Evolutionary conservation across 345 rosid species (phyloP), one percentile per base, ranked within the genome.

Genomic region (Laguncularia racemosa): DNA sequence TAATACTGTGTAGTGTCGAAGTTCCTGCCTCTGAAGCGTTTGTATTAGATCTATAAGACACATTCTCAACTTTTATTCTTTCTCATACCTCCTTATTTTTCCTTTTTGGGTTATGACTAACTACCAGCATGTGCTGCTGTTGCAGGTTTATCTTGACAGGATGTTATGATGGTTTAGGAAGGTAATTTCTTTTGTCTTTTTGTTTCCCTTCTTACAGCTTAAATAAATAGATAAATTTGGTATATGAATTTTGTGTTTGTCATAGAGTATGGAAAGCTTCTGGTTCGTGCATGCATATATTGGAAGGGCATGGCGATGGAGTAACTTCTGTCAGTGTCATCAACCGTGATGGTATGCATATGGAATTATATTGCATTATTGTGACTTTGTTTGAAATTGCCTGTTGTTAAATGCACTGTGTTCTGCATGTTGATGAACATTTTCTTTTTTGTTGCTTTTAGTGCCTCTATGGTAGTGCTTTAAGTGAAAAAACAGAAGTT

Each of bases 81-180:
- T 26, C 23, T 16, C 48, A 51, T 14, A 40, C 44, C 16, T 26
- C 14, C 33, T 54, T 18, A 28, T 3, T 50, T 18, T 44, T 61
- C 20, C 40, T 53, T 33, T 53, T 26, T 48, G 59, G 52, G 53
- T 58, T 4, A 33, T 33, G 40, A 6, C 9, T 33, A 33, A 33
- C 45, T 55, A 50, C 44, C 53, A 45, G 16, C 60, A 80, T 60
- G n/a, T 48, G 64, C 33, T 53, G 55, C 55, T 68, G 54, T 82
- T 63, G 79, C 89, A 89, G 99, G 77, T 86, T 92, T 68, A 73
- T 92, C 67, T 70, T 93, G 78, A 80, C 95, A 0, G 97, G 99
- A 46, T 84, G 89, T 78, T 91, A 84, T 65, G 97, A 88, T 73
- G 73, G 86, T 55, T 69, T 83, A 63, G 93, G 91, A 68, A 83